Percentiles rank a stretch among this genome's conserved stretches.
Evolutionary conservation across 2,329 filamentous ascomycete genomes (phyloP).

Genomic region (Beauveria sp.): DNA sequence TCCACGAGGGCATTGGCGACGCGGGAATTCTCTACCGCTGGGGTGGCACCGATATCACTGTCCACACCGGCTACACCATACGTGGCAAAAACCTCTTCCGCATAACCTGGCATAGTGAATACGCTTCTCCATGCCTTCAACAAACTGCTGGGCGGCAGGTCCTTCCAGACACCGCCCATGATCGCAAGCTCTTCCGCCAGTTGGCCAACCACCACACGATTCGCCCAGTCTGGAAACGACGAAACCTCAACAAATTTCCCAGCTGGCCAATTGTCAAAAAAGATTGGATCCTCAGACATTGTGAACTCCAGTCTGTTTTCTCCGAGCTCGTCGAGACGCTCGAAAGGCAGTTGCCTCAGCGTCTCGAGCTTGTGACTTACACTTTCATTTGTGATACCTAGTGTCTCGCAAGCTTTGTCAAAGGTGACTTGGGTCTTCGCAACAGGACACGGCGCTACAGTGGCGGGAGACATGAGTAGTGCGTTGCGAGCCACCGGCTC

Average conservation of each 20-base stretch:
- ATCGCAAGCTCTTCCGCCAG: background rate
- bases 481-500: background rate
- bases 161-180: background rate
- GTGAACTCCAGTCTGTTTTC: background rate
- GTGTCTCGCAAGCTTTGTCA: background rate
- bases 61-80: background rate
- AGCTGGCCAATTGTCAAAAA: background rate
- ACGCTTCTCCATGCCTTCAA: background rate
- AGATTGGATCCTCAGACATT: background rate
- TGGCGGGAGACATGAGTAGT: background rate
- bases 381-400: background rate
- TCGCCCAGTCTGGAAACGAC: background rate
- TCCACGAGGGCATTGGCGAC: background rate
- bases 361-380: background rate
- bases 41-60: background rate
- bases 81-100: background rate
- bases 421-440: background rate
- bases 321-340: background rate
- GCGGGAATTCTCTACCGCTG: background rate
- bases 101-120: background rate
- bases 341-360: background rate
- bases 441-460: background rate
- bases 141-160: background rate
- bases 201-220: background rate
- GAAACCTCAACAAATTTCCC: background rate